Evolutionary conservation across 192 early-diverging fungal species (phyloP).

Genomic region (Lobosporangium transversale): DNA sequence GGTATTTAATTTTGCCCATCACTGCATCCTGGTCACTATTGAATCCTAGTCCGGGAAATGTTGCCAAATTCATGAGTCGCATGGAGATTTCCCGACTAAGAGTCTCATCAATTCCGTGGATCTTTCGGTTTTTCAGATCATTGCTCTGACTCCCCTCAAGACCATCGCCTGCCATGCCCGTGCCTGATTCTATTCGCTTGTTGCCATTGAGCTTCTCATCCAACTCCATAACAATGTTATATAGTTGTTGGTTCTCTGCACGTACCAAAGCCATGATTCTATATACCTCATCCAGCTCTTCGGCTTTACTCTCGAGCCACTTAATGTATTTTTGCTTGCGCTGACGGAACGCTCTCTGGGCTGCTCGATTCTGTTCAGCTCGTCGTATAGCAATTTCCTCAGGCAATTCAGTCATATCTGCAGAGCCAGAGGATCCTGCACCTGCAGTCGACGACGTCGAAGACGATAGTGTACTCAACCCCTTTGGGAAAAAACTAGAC

Average conservation of each 20-base stretch:
- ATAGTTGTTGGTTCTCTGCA: slow-evolving; percentile 34
- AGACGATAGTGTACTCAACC: background rate
- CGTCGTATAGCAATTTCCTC: slow-evolving; percentile 61
- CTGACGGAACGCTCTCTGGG: slow-evolving; percentile 90
- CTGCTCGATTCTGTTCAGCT: slow-evolving; percentile 90
- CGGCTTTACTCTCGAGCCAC: slow-evolving; percentile 78
- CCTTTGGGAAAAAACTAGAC: background rate
- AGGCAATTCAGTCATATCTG: slow-evolving; percentile 6
- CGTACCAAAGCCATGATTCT: slow-evolving; percentile 37
- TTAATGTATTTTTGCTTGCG: slow-evolving; percentile 84
- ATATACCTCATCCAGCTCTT: slow-evolving; percentile 64
- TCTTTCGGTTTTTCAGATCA: background rate
- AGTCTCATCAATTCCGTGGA: slow-evolving; percentile 1
- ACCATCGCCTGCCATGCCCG: background rate
- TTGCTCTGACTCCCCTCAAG: background rate
- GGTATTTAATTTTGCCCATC: background rate
- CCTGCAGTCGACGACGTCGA: background rate
- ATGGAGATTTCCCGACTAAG: slow-evolving; percentile 26
- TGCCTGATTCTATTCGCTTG: background rate
- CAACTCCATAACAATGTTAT: slow-evolving; percentile 20
- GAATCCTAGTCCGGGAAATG: slow-evolving; percentile 4
- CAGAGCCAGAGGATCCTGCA: background rate
- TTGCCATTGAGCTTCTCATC: slow-evolving; percentile 3
- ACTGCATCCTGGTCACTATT: slow-evolving; percentile 3
- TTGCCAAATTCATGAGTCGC: slow-evolving; percentile 28